Evolutionary conservation across 805 yeast species (phyloP), one percentile per base, ranked within the genome.

Genomic region (Alloascoidea africana): DNA sequence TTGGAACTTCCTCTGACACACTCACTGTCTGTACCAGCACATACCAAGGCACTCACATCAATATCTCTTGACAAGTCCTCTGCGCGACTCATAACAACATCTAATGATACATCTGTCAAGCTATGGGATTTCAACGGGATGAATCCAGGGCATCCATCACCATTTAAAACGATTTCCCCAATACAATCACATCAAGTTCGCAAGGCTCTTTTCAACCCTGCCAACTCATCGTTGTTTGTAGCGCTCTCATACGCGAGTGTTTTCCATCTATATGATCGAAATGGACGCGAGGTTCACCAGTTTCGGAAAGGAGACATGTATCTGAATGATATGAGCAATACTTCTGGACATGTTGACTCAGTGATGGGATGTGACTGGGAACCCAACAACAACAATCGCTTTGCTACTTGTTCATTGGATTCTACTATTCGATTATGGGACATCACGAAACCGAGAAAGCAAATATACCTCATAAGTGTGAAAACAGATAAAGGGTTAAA

Each of bases 391-490:
- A 30, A 19, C 11, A 14, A 38, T 2, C 35, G 27, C 11, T 56
- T 58, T 34, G 49, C 50, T 6, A 58, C 64, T 2, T 40, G 46
- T 1, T 41, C 53, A 1, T 36, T 36, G 5, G 63, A 58, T 39
- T 46, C 52, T 4, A 59, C 64, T 1, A 46, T 59, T 3, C 42
- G 63, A 4, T 42, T 56, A 5, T 58, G 63, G 63, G 62, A 58
- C 38, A 44, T 41, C 4, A 38, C 42, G 27, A 41, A 39, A 3
- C 34, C 38, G 17, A 42, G 46, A 8, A 18, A 45, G 15, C 56
- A 55, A 32, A 43, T 44, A 34, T 41, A 48, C 8, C 54, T 55
- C 16, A 52, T 55, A 16, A 48, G 50, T 18, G 44, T 50, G 23
- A 45, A 51, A 16, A 36, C 46, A 14, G 16, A 43, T 3, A 44